Base-by-base conservation (phyloP, 441 rosid genomes). In the Kokia cookei region DNA sequence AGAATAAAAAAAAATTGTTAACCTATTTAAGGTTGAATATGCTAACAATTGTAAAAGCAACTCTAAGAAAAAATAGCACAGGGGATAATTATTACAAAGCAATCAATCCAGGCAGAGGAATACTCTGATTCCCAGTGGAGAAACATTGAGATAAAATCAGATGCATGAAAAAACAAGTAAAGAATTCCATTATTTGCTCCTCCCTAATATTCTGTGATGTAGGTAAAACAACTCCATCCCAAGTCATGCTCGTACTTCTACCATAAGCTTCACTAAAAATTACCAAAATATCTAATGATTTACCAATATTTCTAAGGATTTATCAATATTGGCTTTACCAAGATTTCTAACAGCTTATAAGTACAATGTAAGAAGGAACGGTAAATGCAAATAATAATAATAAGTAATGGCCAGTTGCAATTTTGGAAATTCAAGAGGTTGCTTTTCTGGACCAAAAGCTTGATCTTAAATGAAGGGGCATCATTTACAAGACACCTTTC, bases 41-140 rank as follows among this genome's bases (percentile, higher is more conserved):
- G 67, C 43, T 63, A 40, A 68, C n/a, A 47, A 66, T 59, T 40
- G 71, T 43, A 29, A 55, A 71, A 50, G 29, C 58, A 75, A 50
- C 24, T 61, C 50, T 12, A 65, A 24, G 55, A 19, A 67, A 6
- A 69, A 51, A 69, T 3, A 68, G 14, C 26, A 51, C 0, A 0
- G 26, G 66, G 35, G 10, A 76, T 66, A 42, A 32, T 17, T 24
- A 72, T 60, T 24, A 45, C 48, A 50, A 54, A 73, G 55, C 48
- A 65, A 45, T 60, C 58, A 66, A 71, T 54, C 59, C n/a, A 69
- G 59, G 51, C 17, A 8, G 11, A 26, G 35, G 61, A 72, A 42
- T 37, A 10, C 3, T 17, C 29, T 32, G 43, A 19, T 54, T 67
- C 35, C 22, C 65, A 27, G 35, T 4, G 19, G 13, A 60, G 61